A percentile compares a stretch with the other conserved stretches of the same genome.
Evolutionary conservation across 1,139 yeast species (phyloP).

Genomic region (Blastobotrys elegans): DNA sequence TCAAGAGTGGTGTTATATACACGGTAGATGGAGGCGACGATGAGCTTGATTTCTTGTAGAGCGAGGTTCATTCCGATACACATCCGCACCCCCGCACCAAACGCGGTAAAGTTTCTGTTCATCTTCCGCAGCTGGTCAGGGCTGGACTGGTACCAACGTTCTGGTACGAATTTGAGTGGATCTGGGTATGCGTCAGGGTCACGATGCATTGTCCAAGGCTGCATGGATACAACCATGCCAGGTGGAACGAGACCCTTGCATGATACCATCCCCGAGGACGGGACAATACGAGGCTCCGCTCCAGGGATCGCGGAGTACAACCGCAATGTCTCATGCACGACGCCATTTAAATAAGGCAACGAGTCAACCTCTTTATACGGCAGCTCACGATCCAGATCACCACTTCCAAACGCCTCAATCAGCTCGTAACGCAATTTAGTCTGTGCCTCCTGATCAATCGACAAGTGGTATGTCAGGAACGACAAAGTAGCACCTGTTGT

Average conservation of each 20-base stretch:
- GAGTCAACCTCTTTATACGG: slow-evolving; percentile 40
- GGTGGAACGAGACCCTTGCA: slow-evolving; percentile 38
- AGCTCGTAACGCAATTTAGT: slow-evolving; percentile 43
- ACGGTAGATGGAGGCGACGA: slow-evolving; percentile 51
- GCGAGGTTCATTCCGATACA: slow-evolving; percentile 71
- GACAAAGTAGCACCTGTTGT: slow-evolving; percentile 68
- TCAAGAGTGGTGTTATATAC: slow-evolving; percentile 38
- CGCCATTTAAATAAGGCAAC: slow-evolving; percentile 53
- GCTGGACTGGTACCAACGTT: slow-evolving; percentile 53
- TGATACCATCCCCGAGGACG: slow-evolving; percentile 31
- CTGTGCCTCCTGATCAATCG: slow-evolving; percentile 47
- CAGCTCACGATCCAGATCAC: slow-evolving; percentile 5
- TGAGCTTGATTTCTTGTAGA: slow-evolving; percentile 57
- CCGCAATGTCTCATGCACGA: slow-evolving; percentile 53
- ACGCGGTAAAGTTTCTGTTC: slow-evolving; percentile 57
- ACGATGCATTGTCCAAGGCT: slow-evolving; percentile 63
- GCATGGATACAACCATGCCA: slow-evolving; percentile 57
- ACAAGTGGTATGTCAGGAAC: slow-evolving; percentile 55
- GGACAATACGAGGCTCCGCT: slow-evolving; percentile 59
- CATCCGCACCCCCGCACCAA: slow-evolving; percentile 74
- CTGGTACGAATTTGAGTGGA: slow-evolving; percentile 52
- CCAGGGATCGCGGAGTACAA: slow-evolving; percentile 73
- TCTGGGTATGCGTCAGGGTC: slow-evolving; percentile 45
- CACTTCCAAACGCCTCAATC: slow-evolving; percentile 20
- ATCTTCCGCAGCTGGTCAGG: slow-evolving; percentile 41